These are phyloP conservation scores for Hansenula sp. DNA, from an alignment of 1,139 yeast genomes.

Conservation along the genomic window DNA sequence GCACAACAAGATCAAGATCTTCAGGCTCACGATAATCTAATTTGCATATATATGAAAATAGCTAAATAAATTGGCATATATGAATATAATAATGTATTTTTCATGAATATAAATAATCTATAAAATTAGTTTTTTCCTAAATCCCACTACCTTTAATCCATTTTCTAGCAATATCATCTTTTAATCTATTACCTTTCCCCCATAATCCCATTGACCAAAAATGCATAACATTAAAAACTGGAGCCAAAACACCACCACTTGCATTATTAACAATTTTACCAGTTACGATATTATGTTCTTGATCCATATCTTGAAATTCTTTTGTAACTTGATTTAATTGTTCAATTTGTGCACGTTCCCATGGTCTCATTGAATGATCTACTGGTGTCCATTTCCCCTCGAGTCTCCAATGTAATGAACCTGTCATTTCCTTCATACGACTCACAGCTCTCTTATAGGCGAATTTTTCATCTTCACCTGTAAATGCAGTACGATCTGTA, in stretches of 20 bases:
- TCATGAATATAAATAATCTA: not conserved
- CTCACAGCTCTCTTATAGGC: constrained; percentile 72
- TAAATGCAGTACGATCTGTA: constrained; percentile 51
- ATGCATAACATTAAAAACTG: constrained; percentile 43
- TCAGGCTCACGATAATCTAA: too few species aligned
- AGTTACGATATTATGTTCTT: constrained; percentile 9
- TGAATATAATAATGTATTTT: too few species aligned
- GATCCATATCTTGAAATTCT: constrained; percentile 4
- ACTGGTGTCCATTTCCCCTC: constrained; percentile 51
- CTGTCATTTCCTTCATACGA: constrained; percentile 64
- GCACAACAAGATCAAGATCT: too few species aligned
- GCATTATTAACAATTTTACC: constrained; percentile 7
- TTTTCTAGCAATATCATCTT: constrained; percentile 46
- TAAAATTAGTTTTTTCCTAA: not conserved
- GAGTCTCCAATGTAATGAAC: constrained; percentile 48
- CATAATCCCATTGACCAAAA: constrained; percentile 68
- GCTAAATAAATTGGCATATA: too few species aligned
- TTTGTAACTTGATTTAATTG: not conserved
- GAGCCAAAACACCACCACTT: constrained; percentile 32
- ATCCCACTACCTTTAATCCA: constrained; percentile 39
- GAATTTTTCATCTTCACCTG: constrained; percentile 76
- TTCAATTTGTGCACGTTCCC: constrained; percentile 39
- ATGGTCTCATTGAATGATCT: constrained; percentile 49
- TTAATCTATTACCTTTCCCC: constrained; percentile 47
- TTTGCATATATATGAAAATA: too few species aligned